Conservation (phyloP, 768 basidiomycete genomes). For the Rhodotorula taiwanensis region DNA sequence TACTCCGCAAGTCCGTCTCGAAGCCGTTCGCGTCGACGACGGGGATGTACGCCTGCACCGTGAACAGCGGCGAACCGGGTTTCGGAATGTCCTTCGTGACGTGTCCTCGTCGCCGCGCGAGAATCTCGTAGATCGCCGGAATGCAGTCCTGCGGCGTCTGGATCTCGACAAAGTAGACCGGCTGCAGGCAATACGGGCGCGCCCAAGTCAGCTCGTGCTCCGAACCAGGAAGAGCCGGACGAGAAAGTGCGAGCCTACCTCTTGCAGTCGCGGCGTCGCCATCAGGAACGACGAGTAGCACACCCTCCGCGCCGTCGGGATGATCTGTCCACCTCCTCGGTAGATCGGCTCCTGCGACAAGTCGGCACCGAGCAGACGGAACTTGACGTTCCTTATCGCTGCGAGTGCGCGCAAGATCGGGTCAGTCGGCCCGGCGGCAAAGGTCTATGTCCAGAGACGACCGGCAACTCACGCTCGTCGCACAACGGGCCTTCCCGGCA, state of each 20-base stretch:
- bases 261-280: conserved; percentile 51
- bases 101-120: conserved; percentile 97
- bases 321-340: conserved; percentile 96
- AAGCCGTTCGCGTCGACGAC: conserved; percentile 98
- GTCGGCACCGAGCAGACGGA: conserved; percentile 85
- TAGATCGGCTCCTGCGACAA: conserved; percentile 94
- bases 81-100: conserved; percentile 98
- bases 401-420: not conserved
- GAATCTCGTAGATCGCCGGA: conserved; percentile 94
- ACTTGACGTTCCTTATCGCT: conserved; percentile 99
- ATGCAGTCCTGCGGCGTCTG: conserved; percentile 98
- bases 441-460: too few species aligned
- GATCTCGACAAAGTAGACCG: conserved; percentile 98
- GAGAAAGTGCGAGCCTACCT: conserved; percentile 41
- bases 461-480: conserved; percentile 78
- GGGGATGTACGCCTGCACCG: conserved; percentile 94
- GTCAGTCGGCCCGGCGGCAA: too few species aligned
- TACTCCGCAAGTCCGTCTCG: conserved; percentile 84
- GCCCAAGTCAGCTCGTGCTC: not conserved
- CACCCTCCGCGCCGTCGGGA: conserved; percentile 95
- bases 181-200: conserved; percentile 81
- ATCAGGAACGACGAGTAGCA: conserved; percentile 99
- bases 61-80: conserved; percentile 94
- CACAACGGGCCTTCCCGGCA: conserved; percentile 94
- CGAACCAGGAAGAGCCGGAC: not conserved